Evolutionary conservation across 2,329 filamentous ascomycete species (phyloP).

Genomic region (Colletotrichum cuscutae): DNA sequence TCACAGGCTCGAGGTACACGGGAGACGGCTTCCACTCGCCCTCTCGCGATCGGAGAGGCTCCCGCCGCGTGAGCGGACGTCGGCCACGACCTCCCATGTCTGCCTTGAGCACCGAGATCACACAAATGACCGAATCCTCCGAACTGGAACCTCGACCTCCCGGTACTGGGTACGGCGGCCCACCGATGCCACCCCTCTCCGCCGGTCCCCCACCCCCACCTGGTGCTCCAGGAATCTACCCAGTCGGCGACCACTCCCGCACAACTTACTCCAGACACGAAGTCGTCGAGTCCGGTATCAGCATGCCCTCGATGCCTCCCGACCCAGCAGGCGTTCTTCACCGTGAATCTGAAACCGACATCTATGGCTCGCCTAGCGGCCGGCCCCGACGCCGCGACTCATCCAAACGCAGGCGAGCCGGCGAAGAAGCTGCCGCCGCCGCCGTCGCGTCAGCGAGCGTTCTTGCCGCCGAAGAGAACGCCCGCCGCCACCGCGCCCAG

Average conservation of each 20-base stretch:
- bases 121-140: slow-evolving; percentile 46
- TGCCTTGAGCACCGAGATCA: slow-evolving; percentile 33
- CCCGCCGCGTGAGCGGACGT: slow-evolving; percentile 41
- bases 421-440: slow-evolving; percentile 57
- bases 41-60: slow-evolving; percentile 34
- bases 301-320: slow-evolving; percentile 60
- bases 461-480: slow-evolving; percentile 60
- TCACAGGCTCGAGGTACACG: slow-evolving; percentile 72
- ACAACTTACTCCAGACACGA: slow-evolving; percentile 54
- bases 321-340: slow-evolving; percentile 56
- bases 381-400: slow-evolving; percentile 55
- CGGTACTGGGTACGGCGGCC: slow-evolving; percentile 43
- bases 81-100: slow-evolving; percentile 41
- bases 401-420: slow-evolving; percentile 57
- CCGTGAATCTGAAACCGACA: slow-evolving; percentile 55
- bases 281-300: slow-evolving; percentile 40
- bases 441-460: slow-evolving; percentile 59
- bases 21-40: slow-evolving; percentile 72
- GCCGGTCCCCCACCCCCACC: slow-evolving; percentile 39
- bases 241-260: slow-evolving; percentile 37
- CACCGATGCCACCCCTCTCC: slow-evolving; percentile 51
- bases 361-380: slow-evolving; percentile 52
- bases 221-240: slow-evolving; percentile 34
- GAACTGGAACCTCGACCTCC: slow-evolving; percentile 51
- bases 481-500: slow-evolving; percentile 42